Evolutionary conservation across 2,329 filamentous ascomycete species (phyloP), one percentile per base, ranked within the genome.

Genomic region (Didymella keratinophila): DNA sequence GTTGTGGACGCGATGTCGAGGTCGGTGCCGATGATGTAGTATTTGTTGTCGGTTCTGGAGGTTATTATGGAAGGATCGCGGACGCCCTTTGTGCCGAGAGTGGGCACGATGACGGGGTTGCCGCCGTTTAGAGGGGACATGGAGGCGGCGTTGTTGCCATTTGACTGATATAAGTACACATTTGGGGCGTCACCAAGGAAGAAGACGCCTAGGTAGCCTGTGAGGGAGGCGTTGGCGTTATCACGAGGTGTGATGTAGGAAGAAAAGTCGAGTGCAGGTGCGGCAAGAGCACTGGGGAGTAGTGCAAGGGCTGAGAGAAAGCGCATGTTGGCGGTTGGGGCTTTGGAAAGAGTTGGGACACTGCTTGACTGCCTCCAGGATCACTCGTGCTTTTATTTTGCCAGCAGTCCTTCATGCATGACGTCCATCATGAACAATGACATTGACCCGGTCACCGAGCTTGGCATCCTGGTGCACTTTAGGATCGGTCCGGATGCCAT

Each of bases 1-100:
- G 67, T 82, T 5, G 81, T 85, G 79, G 83, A 67, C 3, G 44
- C 80, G 49, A 85, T 85, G 55, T 86, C 71, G 12, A 86, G 69
- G 63, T 86, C 83, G 0, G 83, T 85, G 32, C 32, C 32, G 32
- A 36, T 36, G 32, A 36, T 36, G 32, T 36, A 36, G 32, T 36
- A 36, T n/a, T 36, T 36, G 32, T 36, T 36, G 32, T 6, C 5
- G 32, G 32, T 36, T 4, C 2, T 7, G 16, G 32, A 36, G 16
- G 32, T 36, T 14, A 36, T 36, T 14, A 36, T 36, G 32, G 32
- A 36, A 8, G 32, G 32, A 36, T 36, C 32, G 32, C 32, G 32
- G 16, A 36, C 32, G 32, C 32, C 32, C n/a, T 36, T 36, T n/a
- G 32, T 36, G 32, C 32, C 32, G 16, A 36, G 32, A 6, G 32